Base-by-base conservation (phyloP, 129 eudicot species). In the Centella asiatica region DNA sequence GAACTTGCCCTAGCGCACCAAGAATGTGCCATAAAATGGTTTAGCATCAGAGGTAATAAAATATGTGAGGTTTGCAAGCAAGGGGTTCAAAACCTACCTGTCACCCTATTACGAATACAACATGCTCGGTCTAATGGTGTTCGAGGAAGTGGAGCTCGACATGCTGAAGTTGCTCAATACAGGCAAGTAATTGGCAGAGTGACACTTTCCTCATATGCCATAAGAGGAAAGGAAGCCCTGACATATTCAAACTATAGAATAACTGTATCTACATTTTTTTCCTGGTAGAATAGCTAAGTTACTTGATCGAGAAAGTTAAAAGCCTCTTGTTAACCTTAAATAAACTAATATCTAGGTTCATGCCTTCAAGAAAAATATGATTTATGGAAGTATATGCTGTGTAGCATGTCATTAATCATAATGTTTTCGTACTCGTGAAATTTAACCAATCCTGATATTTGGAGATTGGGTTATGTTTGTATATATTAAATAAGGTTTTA, bases 11-110 rank as follows among this genome's bases (percentile, higher is more conserved):
- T 93, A 50, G 96, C 92, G 58, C 99, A 93, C 78, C 82, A 77
- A 73, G 99, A 82, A 77, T 93, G 99, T 72, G 95, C 86, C 7
- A 70, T 93, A 18, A 93, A 88, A 69, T 93, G 99, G 99, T 93
- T 93, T 69, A 93, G 92, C 81, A 85, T 93, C 54, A 93, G 85
- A 78, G 99, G 99, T 34, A 93, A 88, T 71, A 93, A 82, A 67
- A 88, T 78, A 60, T 93, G 99, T 75, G 99, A 93, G 49, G 95
- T 93, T 69, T 93, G 99, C 86, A 82, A 80, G 68, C 83, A 84
- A 80, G 99, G 88, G 74, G 99, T 93, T 36, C 68, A 68, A 69
- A 93, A 93, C 60, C 74, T 93, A 42, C 95, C 99, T 9, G 99
- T 93, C 48, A 93, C 96, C 29, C 95, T 93, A 61, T 71, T 93